Base-by-base conservation (phyloP, 805 yeast genomes). In the Kodamaea kaohsiungensis region DNA sequence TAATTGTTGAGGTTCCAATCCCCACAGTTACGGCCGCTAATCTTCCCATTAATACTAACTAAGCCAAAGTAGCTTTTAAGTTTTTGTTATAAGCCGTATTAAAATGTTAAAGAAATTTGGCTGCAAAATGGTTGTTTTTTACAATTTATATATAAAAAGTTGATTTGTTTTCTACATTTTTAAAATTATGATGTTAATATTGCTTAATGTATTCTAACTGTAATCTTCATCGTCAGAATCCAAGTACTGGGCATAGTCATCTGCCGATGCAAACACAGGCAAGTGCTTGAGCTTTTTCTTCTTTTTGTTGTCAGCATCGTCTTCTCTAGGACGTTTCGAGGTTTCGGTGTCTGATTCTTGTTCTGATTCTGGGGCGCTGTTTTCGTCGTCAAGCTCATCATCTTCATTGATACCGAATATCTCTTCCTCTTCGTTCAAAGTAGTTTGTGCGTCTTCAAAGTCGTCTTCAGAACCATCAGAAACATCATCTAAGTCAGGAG, bases 251-350 rank as follows among this genome's bases (percentile, higher is more conserved):
- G 93, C 86, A 66, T 91, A 91, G 57, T 89, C 96, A 43, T 89
- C 97, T 8, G 86, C 96, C 46, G 91, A 86, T 1, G 97, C 98
- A 74, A 91, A 92, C 17, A 85, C 78, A 18, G 98, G 98, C 56
- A 92, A 75, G 47, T 80, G 83, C 64, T 82, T 85, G 63, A 88
- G 73, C 68, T 82, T 85, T 46, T 76, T 71, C 65, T 77, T 83
- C 75, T 81, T 84, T 16, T 77, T 61, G 58, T 73, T 76, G 56
- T 63, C 63, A 53, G 62, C 66, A 55, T 52, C 64, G 49, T 73
- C 71, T 54, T 69, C 63, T 55, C 61, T 65, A 22, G 59, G 56
- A 52, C 65, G 64, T 52, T 59, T 69, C 54, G 49, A 63, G 43
- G 45, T 53, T 7, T 46, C 54, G 15, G n/a, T 73, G 48, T 71